Evolutionary conservation across 306 rosid species (phyloP), one percentile per base, ranked within the genome.

Genomic region (Trichosanthes truncata): DNA sequence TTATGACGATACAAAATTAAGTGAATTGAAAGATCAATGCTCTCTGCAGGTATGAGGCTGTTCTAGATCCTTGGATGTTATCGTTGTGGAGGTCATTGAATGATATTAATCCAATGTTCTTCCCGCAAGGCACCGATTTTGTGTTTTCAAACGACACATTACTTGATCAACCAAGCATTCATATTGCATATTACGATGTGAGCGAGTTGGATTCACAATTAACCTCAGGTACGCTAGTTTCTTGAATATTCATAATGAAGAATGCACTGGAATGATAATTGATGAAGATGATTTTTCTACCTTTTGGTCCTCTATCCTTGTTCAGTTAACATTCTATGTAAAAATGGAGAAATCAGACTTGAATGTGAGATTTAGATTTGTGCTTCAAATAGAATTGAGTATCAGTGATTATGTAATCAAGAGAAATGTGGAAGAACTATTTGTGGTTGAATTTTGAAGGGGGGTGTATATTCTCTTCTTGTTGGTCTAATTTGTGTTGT

Each of bases 41-140:
- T 67, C 45, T 36, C 2, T 36, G 15, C 71, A 92, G 98, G 82
- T 94, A 91, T 76, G 98, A 94, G 86, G 98, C 92, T 84, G 92
- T 93, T 78, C 90, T 94, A 81, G 98, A 94, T 90, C 91, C 95
- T 38, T 94, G 98, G 97, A 86, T 92, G 91, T 72, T 86, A 82
- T 91, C 95, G 45, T 79, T 94, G 62, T 94, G 98, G 97, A 83
- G 78, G 67, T 81, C 65, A 35, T 85, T 94, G 85, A 78, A 82
- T 84, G 78, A 76, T 62, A 81, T 80, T 67, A 83, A 87, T 85
- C 93, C 88, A 12, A 86, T 84, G 71, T 85, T 86, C 84, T 87
- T 91, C 78, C 89, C 93, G 31, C 83, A 88, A 45, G 97, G 95
- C 46, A 88, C 88, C 7, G 84, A 91, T 80, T 86, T 82, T 85